phyloP scores from a whole-genome alignment of 2,329 filamentous ascomycete species.

The Verticillium isaacii region DNA sequence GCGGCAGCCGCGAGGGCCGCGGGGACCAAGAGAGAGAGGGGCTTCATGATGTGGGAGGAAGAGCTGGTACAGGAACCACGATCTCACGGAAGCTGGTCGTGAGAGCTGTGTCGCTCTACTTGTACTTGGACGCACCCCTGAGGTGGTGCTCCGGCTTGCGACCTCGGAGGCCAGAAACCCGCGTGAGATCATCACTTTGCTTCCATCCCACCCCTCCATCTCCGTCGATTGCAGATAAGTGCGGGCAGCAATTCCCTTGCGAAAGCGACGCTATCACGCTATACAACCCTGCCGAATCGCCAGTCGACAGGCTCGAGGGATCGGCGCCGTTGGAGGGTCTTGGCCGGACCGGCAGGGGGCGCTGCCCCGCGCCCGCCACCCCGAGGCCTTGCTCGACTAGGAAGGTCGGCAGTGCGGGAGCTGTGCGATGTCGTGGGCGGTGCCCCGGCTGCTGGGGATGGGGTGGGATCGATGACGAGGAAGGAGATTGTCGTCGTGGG shows the following conservation, averaged over 20 bases:
- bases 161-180: not conserved
- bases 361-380: not conserved
- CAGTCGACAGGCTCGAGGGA: not conserved
- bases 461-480: not conserved
- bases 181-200: not conserved
- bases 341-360: not conserved
- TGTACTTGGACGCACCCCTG: not conserved
- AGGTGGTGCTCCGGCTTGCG: not conserved
- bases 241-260: not conserved
- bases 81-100: not conserved
- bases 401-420: not conserved
- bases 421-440: not conserved
- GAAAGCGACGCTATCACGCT: not conserved
- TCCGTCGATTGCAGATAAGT: not conserved
- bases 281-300: not conserved
- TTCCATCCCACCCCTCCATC: not conserved
- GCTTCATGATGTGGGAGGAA: not conserved
- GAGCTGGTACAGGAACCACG: not conserved
- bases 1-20: slow-evolving; percentile 45
- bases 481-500: not conserved
- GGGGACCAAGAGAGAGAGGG: not conserved
- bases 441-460: not conserved
- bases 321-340: not conserved
- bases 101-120: not conserved
- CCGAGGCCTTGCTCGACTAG: slow-evolving; percentile 1